phyloP scores from a whole-genome alignment of 2,329 filamentous ascomycete species.

The Coniosporium tulheliwenetii region DNA sequence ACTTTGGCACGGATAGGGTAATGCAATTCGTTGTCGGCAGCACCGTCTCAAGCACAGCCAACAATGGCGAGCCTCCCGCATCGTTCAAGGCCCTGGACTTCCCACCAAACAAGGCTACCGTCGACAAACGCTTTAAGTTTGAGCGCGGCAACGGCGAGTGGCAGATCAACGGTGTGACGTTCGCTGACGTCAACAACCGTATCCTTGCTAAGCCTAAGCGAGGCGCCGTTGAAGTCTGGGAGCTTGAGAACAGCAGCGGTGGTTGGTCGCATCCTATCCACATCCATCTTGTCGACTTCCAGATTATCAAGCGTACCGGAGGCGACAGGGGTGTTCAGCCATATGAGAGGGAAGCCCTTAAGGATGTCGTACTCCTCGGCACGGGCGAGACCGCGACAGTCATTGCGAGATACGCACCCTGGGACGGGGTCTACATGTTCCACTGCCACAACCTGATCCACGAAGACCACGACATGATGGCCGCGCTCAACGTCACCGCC shows the following conservation, averaged over 20 bases:
- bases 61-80: slow-evolving; percentile 18
- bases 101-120: slow-evolving; percentile 17
- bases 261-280: slow-evolving; percentile 39
- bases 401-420: slow-evolving; percentile 35
- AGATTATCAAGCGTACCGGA: slow-evolving; percentile 33
- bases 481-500: slow-evolving; percentile 25
- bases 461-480: slow-evolving; percentile 29
- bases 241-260: slow-evolving; percentile 33
- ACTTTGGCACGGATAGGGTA: slow-evolving; percentile 33
- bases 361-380: slow-evolving; percentile 42
- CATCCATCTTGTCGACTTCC: slow-evolving; percentile 44
- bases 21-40: slow-evolving; percentile 36
- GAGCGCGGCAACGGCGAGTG: slow-evolving; percentile 28
- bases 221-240: slow-evolving; percentile 34
- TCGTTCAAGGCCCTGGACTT: slow-evolving; percentile 22
- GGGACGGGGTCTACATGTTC: slow-evolving; percentile 36
- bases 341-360: slow-evolving; percentile 40
- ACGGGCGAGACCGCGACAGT: slow-evolving; percentile 34
- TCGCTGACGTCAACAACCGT: slow-evolving; percentile 30
- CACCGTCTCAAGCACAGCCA: slow-evolving; percentile 19
- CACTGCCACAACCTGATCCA: slow-evolving; percentile 31
- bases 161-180: slow-evolving; percentile 36
- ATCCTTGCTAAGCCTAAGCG: slow-evolving; percentile 31
- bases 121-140: slow-evolving; percentile 32
- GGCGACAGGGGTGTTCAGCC: slow-evolving; percentile 27